A percentile compares a stretch with the other conserved stretches of the same genome.
phyloP scores from a whole-genome alignment of 129 eudicot species.

The Saussurea involucrata region DNA sequence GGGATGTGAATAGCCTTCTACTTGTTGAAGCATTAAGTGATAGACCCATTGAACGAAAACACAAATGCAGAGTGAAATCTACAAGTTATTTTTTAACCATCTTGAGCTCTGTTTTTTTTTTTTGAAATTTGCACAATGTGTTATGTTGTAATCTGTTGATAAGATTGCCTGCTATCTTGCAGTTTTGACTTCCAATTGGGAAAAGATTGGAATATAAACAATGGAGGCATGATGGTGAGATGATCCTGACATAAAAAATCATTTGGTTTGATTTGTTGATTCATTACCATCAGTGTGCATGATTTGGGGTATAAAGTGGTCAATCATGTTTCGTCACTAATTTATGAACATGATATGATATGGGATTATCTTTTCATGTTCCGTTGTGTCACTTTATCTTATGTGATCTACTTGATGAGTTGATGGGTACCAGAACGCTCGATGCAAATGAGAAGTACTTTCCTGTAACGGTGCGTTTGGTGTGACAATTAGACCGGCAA shows the following conservation, averaged over 20 bases:
- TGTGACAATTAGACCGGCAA: not conserved
- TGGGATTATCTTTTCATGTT: not conserved
- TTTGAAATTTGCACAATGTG: not conserved
- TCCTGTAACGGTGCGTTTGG: not conserved
- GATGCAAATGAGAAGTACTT: not conserved
- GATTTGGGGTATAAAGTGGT: not conserved
- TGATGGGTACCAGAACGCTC: not conserved
- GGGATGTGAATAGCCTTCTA: not conserved
- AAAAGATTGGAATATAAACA: not conserved
- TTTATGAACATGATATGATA: not conserved
- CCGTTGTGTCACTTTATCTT: not conserved
- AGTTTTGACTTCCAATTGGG: not conserved
- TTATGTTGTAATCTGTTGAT: not conserved
- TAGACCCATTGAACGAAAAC: not conserved
- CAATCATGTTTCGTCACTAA: not conserved
- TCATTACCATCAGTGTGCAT: not conserved
- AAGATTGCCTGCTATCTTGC: not conserved
- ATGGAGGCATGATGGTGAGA: not conserved
- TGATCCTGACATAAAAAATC: not conserved
- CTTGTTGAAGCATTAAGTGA: not conserved
- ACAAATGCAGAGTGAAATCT: not conserved
- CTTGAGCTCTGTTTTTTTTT: not conserved
- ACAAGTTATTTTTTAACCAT: not conserved
- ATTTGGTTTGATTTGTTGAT: not conserved
- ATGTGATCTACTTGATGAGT: not conserved